Evolutionary conservation across 345 rosid species (phyloP), one percentile per base, ranked within the genome.

Genomic region (Sonneratia caseolaris): DNA sequence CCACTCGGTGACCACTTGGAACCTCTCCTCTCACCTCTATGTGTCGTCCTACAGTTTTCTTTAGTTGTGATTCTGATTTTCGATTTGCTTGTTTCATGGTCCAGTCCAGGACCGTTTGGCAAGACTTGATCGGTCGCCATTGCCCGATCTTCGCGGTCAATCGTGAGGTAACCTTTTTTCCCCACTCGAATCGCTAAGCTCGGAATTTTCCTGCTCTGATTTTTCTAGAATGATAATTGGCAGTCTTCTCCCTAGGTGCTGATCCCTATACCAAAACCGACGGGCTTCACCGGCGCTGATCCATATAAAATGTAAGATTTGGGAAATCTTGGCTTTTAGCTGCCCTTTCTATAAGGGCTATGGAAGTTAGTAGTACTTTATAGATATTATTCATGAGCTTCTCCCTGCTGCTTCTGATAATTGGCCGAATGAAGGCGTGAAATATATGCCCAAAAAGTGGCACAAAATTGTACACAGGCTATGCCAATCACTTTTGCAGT

Each of bases 81-180:
- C 37, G 21, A 19, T 51, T 69, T 78, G 45, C 66, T 65, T 55
- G 72, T 69, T 66, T 57, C 5, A 57, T 64, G 0, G 82, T 66
- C 70, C 94, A 95, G 99, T 90, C 95, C 66, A 88, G 99, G 81
- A 89, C 98, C 55, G 75, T 82, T 71, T 95, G 98, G 99, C 96
- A 85, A 67, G 98, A 95, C 75, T 80, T 95, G 84, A 92, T 92
- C 73, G 98, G 98, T 36, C 93, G 91, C 78, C 96, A 95, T 70
- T 92, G 99, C 81, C 98, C 99, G 14, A 81, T 88, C 40, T 95
- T 92, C 78, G 91, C 85, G 68, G 97, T 95, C 36, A 95, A 92
- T 85, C 98, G 99, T 13, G 97, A 92, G 98, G 99, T 95, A 69
- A 11, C 38, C 4, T 62, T n/a, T 13, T 70, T 1, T 21, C 45